Base-by-base conservation (phyloP, 2,329 filamentous ascomycete species). In the Colletotrichum sp. region DNA sequence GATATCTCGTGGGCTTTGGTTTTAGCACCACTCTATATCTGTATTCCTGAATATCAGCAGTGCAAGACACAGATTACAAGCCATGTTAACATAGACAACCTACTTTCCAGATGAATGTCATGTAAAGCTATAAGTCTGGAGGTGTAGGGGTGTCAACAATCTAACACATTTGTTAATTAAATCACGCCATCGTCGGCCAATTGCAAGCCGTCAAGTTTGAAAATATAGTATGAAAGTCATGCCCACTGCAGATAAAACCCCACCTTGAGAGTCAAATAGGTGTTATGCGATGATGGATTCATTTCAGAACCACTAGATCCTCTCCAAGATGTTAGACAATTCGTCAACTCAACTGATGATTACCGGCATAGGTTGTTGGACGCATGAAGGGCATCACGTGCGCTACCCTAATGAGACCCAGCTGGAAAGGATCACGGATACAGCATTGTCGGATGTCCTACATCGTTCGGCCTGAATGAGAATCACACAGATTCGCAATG, bases 391-490 rank as follows among this genome's bases (percentile, higher is more conserved):
- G 39, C 39, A 49, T 49, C 39, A n/a, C 39, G 2, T n/a, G 3
- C 0, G 9, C 39, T n/a, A 7, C 4, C 39, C 9, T 2, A 12
- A 49, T 3, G 9, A 9, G 9, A n/a, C 18, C 9, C 39, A 1
- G 9, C 9, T 49, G 9, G 39, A 12, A 49, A 12, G 9, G 9
- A 21, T 2, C 39, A n/a, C 3, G 18, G 3, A 12, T 49, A 49
- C 1, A 2, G 0, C 39, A 49, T 9, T 12, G 8, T 10, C 16
- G 8, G 2, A 18, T 44, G 10, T 12, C 5, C 0, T 12, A 12
- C 18, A 0, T 12, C 18, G 10, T 0, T 49, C 2, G 39, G 10
- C 39, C 1, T n/a, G 39, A 1, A n/a, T 7, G 5, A 49, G 3
- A 2, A n/a, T 4, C 18, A 4, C 18, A n/a, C 18, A 49, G 3